Evolutionary conservation across 1,284 basidiomycete genomes (phyloP), one percentile per base, ranked within the genome.

Genomic region (Neonothopanus nambi): DNA sequence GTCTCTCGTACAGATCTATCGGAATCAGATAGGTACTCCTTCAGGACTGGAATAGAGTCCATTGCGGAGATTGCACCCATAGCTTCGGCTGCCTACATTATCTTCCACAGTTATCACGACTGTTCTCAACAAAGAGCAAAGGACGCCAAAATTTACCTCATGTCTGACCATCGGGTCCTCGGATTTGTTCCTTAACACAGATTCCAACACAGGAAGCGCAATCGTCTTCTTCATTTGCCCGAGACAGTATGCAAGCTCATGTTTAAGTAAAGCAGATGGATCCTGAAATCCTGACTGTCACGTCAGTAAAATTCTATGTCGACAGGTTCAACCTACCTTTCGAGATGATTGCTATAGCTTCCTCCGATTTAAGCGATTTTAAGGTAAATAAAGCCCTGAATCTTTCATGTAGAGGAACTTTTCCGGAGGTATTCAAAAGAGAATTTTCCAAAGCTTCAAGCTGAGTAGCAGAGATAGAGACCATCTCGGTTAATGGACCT

Each of bases 121-220:
- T 45, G 42, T 28, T 28, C 36, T 3, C 30, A 37, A 12, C 15
- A 48, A 48, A 49, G 43, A 12, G 24, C 11, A 43, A 48, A 35
- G 33, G 42, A 40, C 17, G 46, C 28, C 76, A 49, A 48, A 42
- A 28, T 28, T 28, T 59, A 91, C 91, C 79, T 99, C 96, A 75
- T 99, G 96, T 52, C 96, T 80, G 54, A 99, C 97, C 97, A 99
- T 99, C 1, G 93, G 88, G 72, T 99, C 94, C 68, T 96, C 88
- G 4, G 75, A 67, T 43, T 71, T 67, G 61, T 92, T 75, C 55
- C 81, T 75, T 28, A 99, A 79, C 5, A 97, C 90, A 2, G 75
- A 69, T 68, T 91, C 88, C 3, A 99, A 81, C 13, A 84, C 80
- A 2, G 93, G 87, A 13, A 99, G 76, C 0, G 96, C 97, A 9